Percentiles rank a stretch among this genome's conserved stretches.
Evolutionary conservation across 2,329 filamentous ascomycete species (phyloP).

Genomic region (Fusarium sublunatum): DNA sequence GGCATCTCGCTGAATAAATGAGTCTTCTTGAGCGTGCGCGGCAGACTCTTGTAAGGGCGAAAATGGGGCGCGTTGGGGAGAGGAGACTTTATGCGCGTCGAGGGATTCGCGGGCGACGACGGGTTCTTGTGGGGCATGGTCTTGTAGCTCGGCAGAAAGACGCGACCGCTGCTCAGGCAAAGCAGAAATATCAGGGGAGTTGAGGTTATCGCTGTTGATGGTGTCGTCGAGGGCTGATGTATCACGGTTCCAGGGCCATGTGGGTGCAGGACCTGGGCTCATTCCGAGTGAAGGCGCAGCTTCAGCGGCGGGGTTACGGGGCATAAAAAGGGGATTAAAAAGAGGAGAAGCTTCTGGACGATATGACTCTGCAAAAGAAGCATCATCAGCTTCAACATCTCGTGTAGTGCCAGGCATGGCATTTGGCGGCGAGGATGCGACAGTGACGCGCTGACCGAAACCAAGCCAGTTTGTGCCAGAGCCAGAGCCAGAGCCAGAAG

Average conservation of each 20-base stretch:
- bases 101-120: not conserved
- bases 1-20: not conserved
- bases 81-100: not conserved
- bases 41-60: conserved; percentile 21
- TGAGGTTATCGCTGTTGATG: conserved; percentile 10
- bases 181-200: conserved; percentile 20
- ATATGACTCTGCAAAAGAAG: conserved; percentile 44
- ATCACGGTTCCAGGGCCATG: conserved; percentile 39
- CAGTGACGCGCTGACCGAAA: conserved; percentile 32
- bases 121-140: not conserved
- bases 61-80: conserved; percentile 2
- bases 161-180: not conserved
- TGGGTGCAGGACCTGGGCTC: conserved; percentile 22
- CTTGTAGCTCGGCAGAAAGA: conserved; percentile 20
- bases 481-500: conserved; percentile 24
- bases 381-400: conserved; percentile 27
- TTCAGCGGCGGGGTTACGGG: conserved; percentile 20
- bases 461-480: conserved; percentile 32
- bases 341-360: conserved; percentile 40
- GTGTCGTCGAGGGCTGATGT: conserved; percentile 12
- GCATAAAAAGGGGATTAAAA: conserved; percentile 35
- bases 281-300: conserved; percentile 3
- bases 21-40: not conserved
- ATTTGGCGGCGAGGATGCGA: conserved; percentile 34
- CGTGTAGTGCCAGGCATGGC: conserved; percentile 14